Percentiles rank a stretch among this genome's conserved stretches.
Conservation (phyloP, 2,329 filamentous ascomycete genomes). For the Phoma sp. region DNA sequence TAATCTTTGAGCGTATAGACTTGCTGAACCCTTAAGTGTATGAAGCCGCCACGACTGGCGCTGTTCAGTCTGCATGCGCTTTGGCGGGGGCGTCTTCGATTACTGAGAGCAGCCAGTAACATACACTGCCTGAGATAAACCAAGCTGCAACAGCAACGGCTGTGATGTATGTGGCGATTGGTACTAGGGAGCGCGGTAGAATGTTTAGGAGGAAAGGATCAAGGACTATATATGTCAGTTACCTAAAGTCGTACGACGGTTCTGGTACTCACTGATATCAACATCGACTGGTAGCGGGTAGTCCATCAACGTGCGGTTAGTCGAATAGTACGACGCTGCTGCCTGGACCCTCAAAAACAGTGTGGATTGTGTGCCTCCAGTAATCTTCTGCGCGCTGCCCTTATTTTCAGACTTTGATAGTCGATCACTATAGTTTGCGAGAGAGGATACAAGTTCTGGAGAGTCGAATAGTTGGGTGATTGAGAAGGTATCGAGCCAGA, state of each 20-base stretch:
- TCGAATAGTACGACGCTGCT: constrained; percentile 84
- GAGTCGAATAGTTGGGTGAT: constrained; percentile 68
- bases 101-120: constrained; percentile 38
- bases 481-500: constrained; percentile 72
- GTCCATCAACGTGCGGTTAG: constrained; percentile 76
- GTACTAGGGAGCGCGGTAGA: constrained; percentile 77
- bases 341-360: constrained; percentile 78
- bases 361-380: constrained; percentile 55
- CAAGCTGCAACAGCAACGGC: constrained; percentile 64
- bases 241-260: neutral
- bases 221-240: constrained; percentile 63
- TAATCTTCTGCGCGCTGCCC: neutral
- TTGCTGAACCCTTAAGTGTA: neutral
- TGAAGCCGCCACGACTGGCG: neutral
- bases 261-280: constrained; percentile 65
- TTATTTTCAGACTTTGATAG: constrained; percentile 46
- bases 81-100: constrained; percentile 32
- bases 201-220: constrained; percentile 85
- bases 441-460: constrained; percentile 68
- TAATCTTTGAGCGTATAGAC: constrained; percentile 4
- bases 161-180: constrained; percentile 73
- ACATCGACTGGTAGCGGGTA: constrained; percentile 75
- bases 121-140: constrained; percentile 57
- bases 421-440: constrained; percentile 67
- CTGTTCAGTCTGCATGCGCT: constrained; percentile 42